Evolutionary conservation across 1,284 basidiomycete species (phyloP).

Genomic region (Sporisorium reilianum): DNA sequence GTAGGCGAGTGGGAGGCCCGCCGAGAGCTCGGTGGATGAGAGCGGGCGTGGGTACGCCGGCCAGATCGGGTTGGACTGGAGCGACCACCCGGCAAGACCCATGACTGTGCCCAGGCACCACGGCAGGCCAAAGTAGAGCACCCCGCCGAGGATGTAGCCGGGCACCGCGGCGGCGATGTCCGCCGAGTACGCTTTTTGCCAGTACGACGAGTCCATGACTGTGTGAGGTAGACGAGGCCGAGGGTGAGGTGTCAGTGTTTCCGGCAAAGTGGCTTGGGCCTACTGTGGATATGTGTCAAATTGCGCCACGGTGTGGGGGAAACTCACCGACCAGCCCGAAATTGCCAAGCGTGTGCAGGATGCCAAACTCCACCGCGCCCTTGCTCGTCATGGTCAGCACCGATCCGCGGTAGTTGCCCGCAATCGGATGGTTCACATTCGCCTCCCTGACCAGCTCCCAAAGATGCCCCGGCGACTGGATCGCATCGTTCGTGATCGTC

Average conservation of each 20-base stretch:
- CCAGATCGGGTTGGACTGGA: slow-evolving; percentile 57
- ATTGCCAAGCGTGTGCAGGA: slow-evolving; percentile 62
- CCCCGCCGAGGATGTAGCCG: slow-evolving; percentile 61
- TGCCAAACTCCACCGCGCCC: slow-evolving; percentile 73
- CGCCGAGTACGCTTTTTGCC: slow-evolving; percentile 64
- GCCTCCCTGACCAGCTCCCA: slow-evolving; percentile 51
- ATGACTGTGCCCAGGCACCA: slow-evolving; percentile 60
- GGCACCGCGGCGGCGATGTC: slow-evolving; percentile 58
- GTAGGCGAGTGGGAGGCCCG: slow-evolving; percentile 59
- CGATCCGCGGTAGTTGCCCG: slow-evolving; percentile 76
- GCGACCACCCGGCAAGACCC: slow-evolving; percentile 52
- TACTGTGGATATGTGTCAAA: too few relatives aligned
- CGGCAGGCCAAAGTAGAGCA: slow-evolving; percentile 66
- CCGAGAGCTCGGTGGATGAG: slow-evolving; percentile 39
- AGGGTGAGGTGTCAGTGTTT: too few relatives aligned
- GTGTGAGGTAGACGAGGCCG: too few relatives aligned
- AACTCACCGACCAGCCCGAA: slow-evolving; percentile 54
- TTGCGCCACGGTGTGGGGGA: too few relatives aligned
- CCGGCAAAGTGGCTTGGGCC: too few relatives aligned
- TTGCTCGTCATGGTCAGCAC: slow-evolving; percentile 84
- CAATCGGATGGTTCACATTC: slow-evolving; percentile 65
- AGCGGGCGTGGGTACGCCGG: slow-evolving; percentile 54
- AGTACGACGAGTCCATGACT: slow-evolving; percentile 57
- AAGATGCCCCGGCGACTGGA: slow-evolving; percentile 45
- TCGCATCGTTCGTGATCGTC: slow-evolving; percentile 51